Evolutionary conservation across 164 flowering plant species (phyloP).

Genomic region (Taxillus chinensis): DNA sequence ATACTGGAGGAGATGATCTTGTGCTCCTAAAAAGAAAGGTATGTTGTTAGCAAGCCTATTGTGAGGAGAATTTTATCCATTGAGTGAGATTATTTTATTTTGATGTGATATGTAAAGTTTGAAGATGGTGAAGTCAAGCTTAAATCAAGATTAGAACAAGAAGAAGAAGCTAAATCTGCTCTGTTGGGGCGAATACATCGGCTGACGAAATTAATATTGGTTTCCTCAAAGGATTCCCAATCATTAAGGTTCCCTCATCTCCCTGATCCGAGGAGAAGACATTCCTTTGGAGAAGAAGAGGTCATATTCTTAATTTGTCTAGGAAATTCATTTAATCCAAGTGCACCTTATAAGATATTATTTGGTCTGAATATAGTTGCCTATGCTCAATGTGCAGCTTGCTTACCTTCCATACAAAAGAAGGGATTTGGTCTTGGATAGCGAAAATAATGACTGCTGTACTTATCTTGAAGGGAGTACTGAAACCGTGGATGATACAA

Average conservation of each 20-base stretch:
- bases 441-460: conserved; percentile 66
- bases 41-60: conserved; percentile 6
- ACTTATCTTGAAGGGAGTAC: conserved; percentile 54
- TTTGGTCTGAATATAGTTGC: neutral
- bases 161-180: conserved; percentile 98
- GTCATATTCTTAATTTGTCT: conserved; percentile 18
- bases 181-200: conserved; percentile 85
- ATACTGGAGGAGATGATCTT: conserved; percentile 51
- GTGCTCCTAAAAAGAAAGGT: conserved; percentile 88
- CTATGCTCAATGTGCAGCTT: conserved; percentile 44
- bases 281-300: conserved; percentile 99
- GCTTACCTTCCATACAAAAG: conserved; percentile 88
- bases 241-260: conserved; percentile 67
- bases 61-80: neutral
- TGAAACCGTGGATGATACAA: conserved; percentile 43
- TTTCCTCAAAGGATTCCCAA: conserved; percentile 70
- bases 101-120: conserved; percentile 47
- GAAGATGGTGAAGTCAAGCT: conserved; percentile 93
- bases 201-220: conserved; percentile 83
- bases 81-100: neutral
- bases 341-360: neutral
- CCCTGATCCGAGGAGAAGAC: conserved; percentile 74
- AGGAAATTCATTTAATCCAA: neutral
- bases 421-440: conserved; percentile 74
- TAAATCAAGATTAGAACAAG: conserved; percentile 91